These are phyloP conservation scores for Thoreauomyces humboldtii DNA, from an alignment of 192 early-diverging fungal genomes.

Conservation along the genomic window DNA sequence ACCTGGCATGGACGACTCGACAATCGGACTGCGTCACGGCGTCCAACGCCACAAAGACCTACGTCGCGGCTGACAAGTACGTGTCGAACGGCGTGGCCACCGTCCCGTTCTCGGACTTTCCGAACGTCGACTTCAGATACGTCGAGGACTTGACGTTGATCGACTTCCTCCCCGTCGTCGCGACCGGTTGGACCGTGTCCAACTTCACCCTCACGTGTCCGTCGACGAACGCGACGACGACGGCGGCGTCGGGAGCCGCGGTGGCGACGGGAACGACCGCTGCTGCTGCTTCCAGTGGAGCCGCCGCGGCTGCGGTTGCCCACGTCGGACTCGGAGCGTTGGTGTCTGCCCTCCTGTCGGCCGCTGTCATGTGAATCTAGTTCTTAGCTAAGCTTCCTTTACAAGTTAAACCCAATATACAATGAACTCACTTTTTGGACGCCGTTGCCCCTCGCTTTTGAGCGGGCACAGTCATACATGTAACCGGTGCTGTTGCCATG, in stretches of 20 bases:
- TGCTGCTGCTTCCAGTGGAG: neutral
- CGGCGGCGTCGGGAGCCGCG: no score
- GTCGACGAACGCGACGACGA: neutral
- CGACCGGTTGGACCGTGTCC: slow-evolving; percentile 16
- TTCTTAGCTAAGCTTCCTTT: no score
- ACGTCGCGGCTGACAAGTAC: slow-evolving; percentile 9
- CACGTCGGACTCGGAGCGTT: no score
- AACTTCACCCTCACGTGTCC: slow-evolving; percentile 14
- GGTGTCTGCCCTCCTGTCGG: no score
- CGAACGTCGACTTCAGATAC: neutral
- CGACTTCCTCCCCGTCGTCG: slow-evolving; percentile 5
- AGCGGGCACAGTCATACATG: no score
- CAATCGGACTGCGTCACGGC: slow-evolving; percentile 13
- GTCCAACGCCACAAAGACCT: neutral
- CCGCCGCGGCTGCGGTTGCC: neutral
- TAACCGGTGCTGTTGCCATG: no score
- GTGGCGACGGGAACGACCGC: neutral
- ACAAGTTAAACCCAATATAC: no score
- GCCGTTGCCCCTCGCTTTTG: no score
- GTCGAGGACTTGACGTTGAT: slow-evolving; percentile 28
- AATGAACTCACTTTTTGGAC: no score
- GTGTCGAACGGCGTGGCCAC: slow-evolving; percentile 1
- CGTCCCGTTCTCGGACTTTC: slow-evolving; percentile 21
- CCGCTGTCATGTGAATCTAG: no score
- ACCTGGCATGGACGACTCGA: slow-evolving; percentile 10